Percentiles rank a stretch among this genome's conserved stretches.
These are phyloP conservation scores for Alloascoidea africana DNA, from an alignment of 805 yeast genomes.

Conservation along the genomic window DNA sequence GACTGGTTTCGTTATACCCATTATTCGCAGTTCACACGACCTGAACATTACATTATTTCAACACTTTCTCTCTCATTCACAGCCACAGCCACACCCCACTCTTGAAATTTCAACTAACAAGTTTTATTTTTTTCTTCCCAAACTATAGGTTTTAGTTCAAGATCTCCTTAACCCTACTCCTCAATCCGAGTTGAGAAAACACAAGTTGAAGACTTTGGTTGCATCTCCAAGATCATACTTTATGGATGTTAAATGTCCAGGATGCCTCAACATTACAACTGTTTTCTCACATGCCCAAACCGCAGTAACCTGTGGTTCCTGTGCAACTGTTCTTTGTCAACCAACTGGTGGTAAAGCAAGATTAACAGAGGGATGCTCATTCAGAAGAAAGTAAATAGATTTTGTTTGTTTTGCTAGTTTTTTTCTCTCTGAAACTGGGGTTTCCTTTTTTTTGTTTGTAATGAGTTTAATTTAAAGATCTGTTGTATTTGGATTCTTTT, in stretches of 20 bases:
- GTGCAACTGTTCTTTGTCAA: conserved; percentile 95
- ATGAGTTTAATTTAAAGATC: too few relatives aligned
- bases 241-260: conserved; percentile 99
- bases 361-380: conserved; percentile 98
- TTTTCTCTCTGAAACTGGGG: too few relatives aligned
- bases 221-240: conserved; percentile 97
- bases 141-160: conserved; percentile 99
- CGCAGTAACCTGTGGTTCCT: conserved; percentile 97
- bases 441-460: too few relatives aligned
- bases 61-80: too few relatives aligned
- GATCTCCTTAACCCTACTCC: conserved; percentile 97
- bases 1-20: too few relatives aligned
- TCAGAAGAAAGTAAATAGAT: conserved; percentile 99
- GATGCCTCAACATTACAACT: conserved; percentile 97
- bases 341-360: conserved; percentile 99
- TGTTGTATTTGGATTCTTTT: too few relatives aligned
- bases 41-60: too few relatives aligned
- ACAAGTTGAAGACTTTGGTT: conserved; percentile 95
- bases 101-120: too few relatives aligned
- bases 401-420: too few relatives aligned
- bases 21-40: too few relatives aligned
- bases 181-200: conserved; percentile 91
- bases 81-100: too few relatives aligned
- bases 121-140: too few relatives aligned
- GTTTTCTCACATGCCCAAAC: conserved; percentile 99